Base-by-base conservation (phyloP, 2,329 filamentous ascomycete species). In the Cadophora malorum region DNA sequence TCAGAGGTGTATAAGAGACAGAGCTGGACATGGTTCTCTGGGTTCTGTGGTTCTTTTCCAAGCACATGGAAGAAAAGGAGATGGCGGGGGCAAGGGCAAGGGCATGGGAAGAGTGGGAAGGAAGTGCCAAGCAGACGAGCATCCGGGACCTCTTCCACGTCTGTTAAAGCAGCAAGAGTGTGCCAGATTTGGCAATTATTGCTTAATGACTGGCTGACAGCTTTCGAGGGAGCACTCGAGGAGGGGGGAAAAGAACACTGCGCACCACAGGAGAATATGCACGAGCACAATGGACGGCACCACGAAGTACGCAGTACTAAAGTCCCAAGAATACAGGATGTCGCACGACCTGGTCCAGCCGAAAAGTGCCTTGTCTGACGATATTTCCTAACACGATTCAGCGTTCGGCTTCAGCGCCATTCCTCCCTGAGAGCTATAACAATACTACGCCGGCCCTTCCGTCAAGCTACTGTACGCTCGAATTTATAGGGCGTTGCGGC, bases 21-120 rank as follows among this genome's bases (percentile, higher is more conserved):
- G n/a, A 38, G 35, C 35, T 38, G 35, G 35, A 38, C 35, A 38
- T 38, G 8, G 35, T 9, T 38, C 35, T 38, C 14, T 38, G 9
- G 9, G 9, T 10, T 9, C 35, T 38, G 28, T 28, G 28, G 28
- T 28, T 28, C 28, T 28, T 28, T 28, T 10, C 55, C 55, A 33
- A 59, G 55, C n/a, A 41, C 55, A 38, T 45, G 55, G 55, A 45
- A 61, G 35, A 61, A 50, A 70, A 70, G 65, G 63, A 63, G 68
- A 70, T 67, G 68, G 68, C 63, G 68, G 68, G 68, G 68, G n/a
- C n/a, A n/a, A n/a, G n/a, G n/a, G n/a, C n/a, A n/a, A n/a, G n/a
- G 28, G 28, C 28, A 28, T 3, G 28, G 28, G 28, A 28, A 28
- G 28, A 28, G 28, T 3, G 28, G 28, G 28, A 28, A 28, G 28